phyloP scores from a whole-genome alignment of 164 flowering plant genomes.

The Santalum album region DNA sequence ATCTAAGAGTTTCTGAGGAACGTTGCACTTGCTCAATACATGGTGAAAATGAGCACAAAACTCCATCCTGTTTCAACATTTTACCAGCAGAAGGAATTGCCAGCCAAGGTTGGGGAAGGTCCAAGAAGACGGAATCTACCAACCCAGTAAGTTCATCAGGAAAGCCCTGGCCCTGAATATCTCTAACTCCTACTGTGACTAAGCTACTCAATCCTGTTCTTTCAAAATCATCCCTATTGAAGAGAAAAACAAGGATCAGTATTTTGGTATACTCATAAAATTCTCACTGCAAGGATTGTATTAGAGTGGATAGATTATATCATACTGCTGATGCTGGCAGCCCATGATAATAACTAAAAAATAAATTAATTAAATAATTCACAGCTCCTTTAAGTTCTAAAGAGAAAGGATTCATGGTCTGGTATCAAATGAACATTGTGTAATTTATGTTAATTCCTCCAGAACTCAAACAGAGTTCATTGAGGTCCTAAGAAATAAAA shows the following conservation, averaged over 20 bases:
- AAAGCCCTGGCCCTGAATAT: conserved; percentile 94
- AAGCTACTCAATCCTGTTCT: conserved; percentile 60
- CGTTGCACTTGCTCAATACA: conserved; percentile 98
- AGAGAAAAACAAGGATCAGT: neutral
- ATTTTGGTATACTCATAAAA: neutral
- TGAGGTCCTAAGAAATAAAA: no score
- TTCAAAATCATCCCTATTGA: conserved; percentile 83
- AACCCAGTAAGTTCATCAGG: conserved; percentile 54
- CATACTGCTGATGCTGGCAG: no score
- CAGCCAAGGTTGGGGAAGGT: conserved; percentile 97
- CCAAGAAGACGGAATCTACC: conserved; percentile 84
- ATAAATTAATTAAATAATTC: no score
- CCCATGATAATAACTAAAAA: no score
- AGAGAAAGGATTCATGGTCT: no score
- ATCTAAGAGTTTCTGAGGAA: conserved; percentile 64
- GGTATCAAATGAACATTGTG: no score
- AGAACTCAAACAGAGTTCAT: no score
- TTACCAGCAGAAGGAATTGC: conserved; percentile 86
- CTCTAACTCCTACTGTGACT: conserved; percentile 82
- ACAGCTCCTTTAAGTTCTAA: no score
- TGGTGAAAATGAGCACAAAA: conserved; percentile 90
- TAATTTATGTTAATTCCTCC: no score
- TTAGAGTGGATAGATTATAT: no score
- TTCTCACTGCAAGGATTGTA: neutral
- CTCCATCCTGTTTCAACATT: conserved; percentile 85